These are phyloP conservation scores for Neoboletus magnificus DNA, from an alignment of 768 basidiomycete species.

Conservation along the genomic window DNA sequence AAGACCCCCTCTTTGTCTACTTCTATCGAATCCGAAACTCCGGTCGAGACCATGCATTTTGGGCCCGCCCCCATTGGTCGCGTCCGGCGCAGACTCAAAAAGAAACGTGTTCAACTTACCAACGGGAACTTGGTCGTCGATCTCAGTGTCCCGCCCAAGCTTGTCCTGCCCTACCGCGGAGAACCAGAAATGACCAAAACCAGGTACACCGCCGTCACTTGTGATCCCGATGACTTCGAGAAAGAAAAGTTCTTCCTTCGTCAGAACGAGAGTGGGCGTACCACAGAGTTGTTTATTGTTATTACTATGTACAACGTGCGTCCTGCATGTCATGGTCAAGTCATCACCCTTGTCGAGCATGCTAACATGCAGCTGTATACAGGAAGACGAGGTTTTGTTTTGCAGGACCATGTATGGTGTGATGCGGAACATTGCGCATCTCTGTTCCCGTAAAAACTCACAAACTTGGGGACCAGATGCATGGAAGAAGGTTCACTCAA, in stretches of 20 bases:
- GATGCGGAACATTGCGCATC: constrained; percentile 80
- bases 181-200: constrained; percentile 71
- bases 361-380: constrained; percentile 9
- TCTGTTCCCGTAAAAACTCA: constrained; percentile 82
- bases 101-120: constrained; percentile 78
- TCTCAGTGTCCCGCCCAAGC: constrained; percentile 76
- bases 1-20: constrained; percentile 23
- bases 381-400: constrained; percentile 90
- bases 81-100: constrained; percentile 70
- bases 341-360: neutral
- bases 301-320: constrained; percentile 96
- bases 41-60: constrained; percentile 73
- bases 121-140: constrained; percentile 89
- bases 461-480: constrained; percentile 95
- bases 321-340: neutral
- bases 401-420: constrained; percentile 93
- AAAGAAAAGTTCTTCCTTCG: constrained; percentile 79
- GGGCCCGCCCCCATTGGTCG: constrained; percentile 84
- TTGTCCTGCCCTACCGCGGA: constrained; percentile 70
- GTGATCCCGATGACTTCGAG: constrained; percentile 91
- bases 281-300: constrained; percentile 90
- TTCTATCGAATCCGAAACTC: constrained; percentile 46
- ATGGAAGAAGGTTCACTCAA: constrained; percentile 78
- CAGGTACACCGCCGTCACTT: constrained; percentile 86
- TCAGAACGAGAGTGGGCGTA: constrained; percentile 74